These are phyloP conservation scores for Fusarium burgessii DNA, from an alignment of 2,329 filamentous ascomycete species.

Conservation along the genomic window DNA sequence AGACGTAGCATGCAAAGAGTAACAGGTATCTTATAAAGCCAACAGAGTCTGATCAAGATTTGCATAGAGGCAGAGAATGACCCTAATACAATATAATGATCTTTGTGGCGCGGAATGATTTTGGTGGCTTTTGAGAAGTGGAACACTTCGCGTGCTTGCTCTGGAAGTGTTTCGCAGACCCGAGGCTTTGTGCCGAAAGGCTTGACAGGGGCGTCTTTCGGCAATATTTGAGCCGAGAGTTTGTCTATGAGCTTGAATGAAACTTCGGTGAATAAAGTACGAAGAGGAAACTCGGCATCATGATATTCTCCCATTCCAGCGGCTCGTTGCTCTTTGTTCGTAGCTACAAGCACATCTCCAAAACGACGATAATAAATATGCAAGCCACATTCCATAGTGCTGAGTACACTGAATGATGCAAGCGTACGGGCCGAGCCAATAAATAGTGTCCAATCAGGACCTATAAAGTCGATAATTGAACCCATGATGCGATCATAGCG, in stretches of 20 bases:
- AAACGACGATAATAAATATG: neutral
- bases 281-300: neutral
- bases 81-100: rapidly evolving
- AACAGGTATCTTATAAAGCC: neutral
- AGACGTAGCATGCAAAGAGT: neutral
- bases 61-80: neutral
- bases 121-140: neutral
- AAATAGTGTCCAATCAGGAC: neutral
- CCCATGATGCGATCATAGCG: neutral
- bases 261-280: neutral
- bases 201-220: too few species aligned
- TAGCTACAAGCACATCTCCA: neutral
- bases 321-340: too few species aligned
- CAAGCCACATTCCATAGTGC: neutral
- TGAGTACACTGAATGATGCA: neutral
- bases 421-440: neutral
- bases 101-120: neutral
- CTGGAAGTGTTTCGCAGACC: rapidly evolving
- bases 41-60: neutral
- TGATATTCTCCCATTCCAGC: neutral
- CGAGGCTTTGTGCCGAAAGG: neutral
- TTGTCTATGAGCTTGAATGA: neutral
- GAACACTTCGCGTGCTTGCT: neutral
- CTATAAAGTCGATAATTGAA: neutral
- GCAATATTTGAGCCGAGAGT: neutral